These are phyloP conservation scores for Tuber calosporum DNA, from an alignment of 495 filamentous ascomycete species.

Conservation along the genomic window DNA sequence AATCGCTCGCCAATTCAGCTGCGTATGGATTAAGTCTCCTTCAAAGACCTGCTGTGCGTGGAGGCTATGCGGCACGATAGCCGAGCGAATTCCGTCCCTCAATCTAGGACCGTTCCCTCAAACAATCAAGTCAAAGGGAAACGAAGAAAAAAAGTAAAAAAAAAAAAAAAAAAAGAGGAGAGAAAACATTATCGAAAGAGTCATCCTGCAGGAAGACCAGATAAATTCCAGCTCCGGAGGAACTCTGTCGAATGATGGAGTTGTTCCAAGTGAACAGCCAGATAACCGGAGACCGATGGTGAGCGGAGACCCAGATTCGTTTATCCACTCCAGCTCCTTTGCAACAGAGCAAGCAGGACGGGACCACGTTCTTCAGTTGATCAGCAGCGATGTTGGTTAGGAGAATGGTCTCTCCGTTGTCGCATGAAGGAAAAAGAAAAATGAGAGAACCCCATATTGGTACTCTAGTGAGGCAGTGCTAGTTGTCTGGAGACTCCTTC, in stretches of 20 bases:
- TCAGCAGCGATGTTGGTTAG: conserved; percentile 15
- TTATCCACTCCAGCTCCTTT: conserved; percentile 22
- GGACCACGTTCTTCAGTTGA: conserved; percentile 21
- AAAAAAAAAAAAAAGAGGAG: neutral
- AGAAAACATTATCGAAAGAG: neutral
- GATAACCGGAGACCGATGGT: conserved; percentile 28
- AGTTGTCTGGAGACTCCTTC: neutral
- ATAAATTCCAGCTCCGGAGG: conserved; percentile 14
- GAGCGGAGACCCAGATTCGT: conserved; percentile 21
- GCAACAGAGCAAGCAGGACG: conserved; percentile 19
- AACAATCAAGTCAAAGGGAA: neutral
- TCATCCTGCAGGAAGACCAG: neutral
- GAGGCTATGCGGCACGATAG: neutral
- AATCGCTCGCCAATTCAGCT: conserved; percentile 5
- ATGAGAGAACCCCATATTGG: neutral
- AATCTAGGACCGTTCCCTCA: neutral
- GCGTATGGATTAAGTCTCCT: neutral
- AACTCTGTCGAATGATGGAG: conserved; percentile 15
- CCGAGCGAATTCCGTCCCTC: neutral
- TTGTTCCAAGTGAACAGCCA: conserved; percentile 21
- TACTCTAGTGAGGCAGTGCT: neutral
- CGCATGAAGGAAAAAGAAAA: neutral
- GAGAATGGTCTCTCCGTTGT: neutral
- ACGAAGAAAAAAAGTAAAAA: neutral
- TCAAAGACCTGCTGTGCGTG: neutral